Percentiles rank a stretch among this genome's conserved stretches.
Conservation (phyloP, 768 basidiomycete species). For the Auriscalpium microsporum region DNA sequence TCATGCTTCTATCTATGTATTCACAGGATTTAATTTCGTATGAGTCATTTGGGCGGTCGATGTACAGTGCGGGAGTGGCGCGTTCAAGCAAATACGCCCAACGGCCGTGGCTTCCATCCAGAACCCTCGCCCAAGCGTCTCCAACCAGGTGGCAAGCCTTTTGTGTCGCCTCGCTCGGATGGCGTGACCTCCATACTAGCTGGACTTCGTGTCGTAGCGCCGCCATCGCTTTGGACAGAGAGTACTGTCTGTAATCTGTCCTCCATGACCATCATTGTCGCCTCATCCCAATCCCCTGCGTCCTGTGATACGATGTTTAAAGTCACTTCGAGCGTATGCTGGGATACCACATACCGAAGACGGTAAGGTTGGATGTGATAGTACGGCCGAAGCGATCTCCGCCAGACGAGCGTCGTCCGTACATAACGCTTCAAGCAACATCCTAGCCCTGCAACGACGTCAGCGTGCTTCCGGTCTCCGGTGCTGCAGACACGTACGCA, state of each 20-base stretch:
- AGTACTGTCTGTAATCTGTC: slow-evolving; percentile 1
- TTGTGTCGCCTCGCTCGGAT: background rate
- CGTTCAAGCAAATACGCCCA: slow-evolving; percentile 39
- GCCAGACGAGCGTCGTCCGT: slow-evolving; percentile 27
- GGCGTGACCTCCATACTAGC: too few relatives aligned
- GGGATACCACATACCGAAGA: background rate
- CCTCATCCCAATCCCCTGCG: slow-evolving; percentile 32
- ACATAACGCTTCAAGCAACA: slow-evolving; percentile 36
- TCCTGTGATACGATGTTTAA: background rate
- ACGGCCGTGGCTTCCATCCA: slow-evolving; percentile 59
- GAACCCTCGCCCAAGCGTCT: slow-evolving; percentile 31
- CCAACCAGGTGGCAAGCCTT: slow-evolving; percentile 42
- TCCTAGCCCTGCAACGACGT: slow-evolving; percentile 16
- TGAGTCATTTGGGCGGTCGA: too few relatives aligned
- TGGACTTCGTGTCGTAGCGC: too few relatives aligned
- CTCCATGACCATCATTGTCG: slow-evolving; percentile 46
- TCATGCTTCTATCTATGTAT: too few relatives aligned
- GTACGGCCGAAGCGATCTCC: background rate
- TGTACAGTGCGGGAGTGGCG: too few relatives aligned
- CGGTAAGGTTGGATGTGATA: background rate
- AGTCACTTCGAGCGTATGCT: background rate
- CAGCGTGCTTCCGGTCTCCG: background rate
- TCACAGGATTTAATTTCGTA: too few relatives aligned
- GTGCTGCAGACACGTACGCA: slow-evolving; percentile 26
- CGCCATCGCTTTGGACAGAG: background rate